Percentiles rank a stretch among this genome's conserved stretches.
phyloP scores from a whole-genome alignment of 108 stramenopile species.

The Epipyxis sp. region DNA sequence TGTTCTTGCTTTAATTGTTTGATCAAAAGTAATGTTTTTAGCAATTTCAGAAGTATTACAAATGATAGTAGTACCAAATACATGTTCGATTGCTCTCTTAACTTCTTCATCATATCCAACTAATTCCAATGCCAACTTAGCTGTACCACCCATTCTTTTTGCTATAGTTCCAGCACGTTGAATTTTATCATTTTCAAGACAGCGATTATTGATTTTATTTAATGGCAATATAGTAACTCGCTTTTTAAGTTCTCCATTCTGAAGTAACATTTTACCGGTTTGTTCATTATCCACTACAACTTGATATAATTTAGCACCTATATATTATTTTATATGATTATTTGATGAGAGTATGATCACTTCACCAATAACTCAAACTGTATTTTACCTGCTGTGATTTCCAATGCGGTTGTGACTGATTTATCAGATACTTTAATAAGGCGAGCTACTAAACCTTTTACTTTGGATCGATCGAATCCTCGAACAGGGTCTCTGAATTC shows the following conservation, averaged over 20 bases:
- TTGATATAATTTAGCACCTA: constrained; percentile 84
- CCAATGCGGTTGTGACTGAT: constrained; percentile 81
- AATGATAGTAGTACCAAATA: constrained; percentile 85
- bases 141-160: constrained; percentile 63
- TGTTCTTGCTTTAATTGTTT: constrained; percentile 73
- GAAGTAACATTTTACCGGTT: constrained; percentile 87
- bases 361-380: neutral
- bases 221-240: constrained; percentile 96
- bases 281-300: constrained; percentile 94
- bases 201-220: constrained; percentile 76
- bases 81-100: constrained; percentile 83
- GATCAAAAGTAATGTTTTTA: constrained; percentile 78
- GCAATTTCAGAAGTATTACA: constrained; percentile 83
- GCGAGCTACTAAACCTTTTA: constrained; percentile 88
- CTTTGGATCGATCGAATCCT: constrained; percentile 78
- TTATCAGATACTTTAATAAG: constrained; percentile 74
- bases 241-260: constrained; percentile 79
- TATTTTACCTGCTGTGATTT: constrained; percentile 90
- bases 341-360: neutral
- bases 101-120: constrained; percentile 95
- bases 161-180: constrained; percentile 68
- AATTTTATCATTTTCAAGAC: constrained; percentile 48
- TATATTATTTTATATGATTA: constrained; percentile 37
- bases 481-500: constrained; percentile 81
- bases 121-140: constrained; percentile 74